Conservation (phyloP, 441 rosid species). For the Raphanus hybrid region DNA sequence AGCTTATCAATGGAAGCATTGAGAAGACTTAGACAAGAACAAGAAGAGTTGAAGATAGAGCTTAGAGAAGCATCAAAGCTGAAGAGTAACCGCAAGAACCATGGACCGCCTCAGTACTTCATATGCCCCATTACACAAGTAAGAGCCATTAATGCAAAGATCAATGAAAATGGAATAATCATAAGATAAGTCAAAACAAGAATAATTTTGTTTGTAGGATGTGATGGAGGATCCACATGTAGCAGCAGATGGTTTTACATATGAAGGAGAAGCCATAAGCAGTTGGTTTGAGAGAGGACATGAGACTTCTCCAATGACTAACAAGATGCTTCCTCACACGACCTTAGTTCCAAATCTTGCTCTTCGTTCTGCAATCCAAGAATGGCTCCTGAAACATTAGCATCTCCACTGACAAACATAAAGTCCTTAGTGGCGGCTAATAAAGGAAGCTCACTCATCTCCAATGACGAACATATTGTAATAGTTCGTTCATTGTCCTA, state of each 20-base stretch:
- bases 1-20: constrained; percentile 63
- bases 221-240: constrained; percentile 89
- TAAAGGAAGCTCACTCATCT: neutral
- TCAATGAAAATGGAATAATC: neutral
- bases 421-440: too few species aligned
- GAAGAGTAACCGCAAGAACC: constrained; percentile 47
- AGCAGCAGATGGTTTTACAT: constrained; percentile 87
- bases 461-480: neutral
- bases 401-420: too few species aligned
- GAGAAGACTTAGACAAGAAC: constrained; percentile 63
- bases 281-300: constrained; percentile 86
- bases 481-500: neutral
- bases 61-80: constrained; percentile 79
- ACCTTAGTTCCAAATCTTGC: constrained; percentile 79
- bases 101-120: constrained; percentile 52
- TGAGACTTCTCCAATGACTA: constrained; percentile 80
- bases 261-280: constrained; percentile 79
- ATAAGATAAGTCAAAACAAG: neutral
- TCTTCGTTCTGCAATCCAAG: constrained; percentile 81
- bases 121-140: constrained; percentile 85
- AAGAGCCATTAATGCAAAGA: constrained; percentile 13
- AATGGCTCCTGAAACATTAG: constrained; percentile 45
- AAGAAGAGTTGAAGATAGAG: constrained; percentile 65
- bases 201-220: constrained; percentile 55
- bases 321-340: constrained; percentile 52